These are phyloP conservation scores for Geopyxis carbonaria DNA, from an alignment of 495 filamentous ascomycete species.

Conservation along the genomic window DNA sequence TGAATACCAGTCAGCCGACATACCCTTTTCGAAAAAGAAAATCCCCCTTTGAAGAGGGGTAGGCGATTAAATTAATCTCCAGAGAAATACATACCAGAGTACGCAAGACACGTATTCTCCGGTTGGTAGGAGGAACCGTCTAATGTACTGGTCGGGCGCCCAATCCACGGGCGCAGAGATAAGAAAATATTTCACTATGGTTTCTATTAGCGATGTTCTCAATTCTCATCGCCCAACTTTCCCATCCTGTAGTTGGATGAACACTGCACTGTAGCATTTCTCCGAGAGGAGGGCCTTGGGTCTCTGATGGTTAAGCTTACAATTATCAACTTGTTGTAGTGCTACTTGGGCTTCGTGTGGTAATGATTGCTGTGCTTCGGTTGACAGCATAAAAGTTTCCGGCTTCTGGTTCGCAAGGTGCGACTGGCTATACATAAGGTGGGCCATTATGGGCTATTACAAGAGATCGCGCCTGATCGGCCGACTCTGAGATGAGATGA, in stretches of 20 bases:
- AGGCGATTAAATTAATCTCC: too few species aligned
- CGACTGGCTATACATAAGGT: conserved; percentile 26
- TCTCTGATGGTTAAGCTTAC: conserved; percentile 47
- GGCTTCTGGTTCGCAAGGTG: conserved; percentile 51
- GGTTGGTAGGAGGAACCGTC: conserved; percentile 84
- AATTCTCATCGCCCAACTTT: neutral
- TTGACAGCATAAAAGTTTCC: conserved; percentile 95
- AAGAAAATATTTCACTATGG: conserved; percentile 94
- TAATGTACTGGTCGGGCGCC: conserved; percentile 89
- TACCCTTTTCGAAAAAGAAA: too few species aligned
- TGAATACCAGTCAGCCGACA: conserved; percentile 31
- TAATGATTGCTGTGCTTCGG: conserved; percentile 85
- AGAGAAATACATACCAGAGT: conserved; percentile 49
- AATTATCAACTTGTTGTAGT: conserved; percentile 92
- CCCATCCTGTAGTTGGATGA: neutral
- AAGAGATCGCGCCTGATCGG: too few species aligned
- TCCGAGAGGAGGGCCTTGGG: neutral
- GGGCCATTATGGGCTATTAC: conserved; percentile 16
- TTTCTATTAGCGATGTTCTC: conserved; percentile 3
- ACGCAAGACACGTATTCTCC: conserved; percentile 98
- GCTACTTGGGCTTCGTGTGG: conserved; percentile 95
- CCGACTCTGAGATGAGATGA: neutral
- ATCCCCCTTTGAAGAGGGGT: neutral
- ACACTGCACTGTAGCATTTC: neutral
- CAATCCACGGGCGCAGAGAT: conserved; percentile 97